Evolutionary conservation across 108 stramenopile genomes (phyloP).

Genomic region (Hondaea fermentalgiana): DNA sequence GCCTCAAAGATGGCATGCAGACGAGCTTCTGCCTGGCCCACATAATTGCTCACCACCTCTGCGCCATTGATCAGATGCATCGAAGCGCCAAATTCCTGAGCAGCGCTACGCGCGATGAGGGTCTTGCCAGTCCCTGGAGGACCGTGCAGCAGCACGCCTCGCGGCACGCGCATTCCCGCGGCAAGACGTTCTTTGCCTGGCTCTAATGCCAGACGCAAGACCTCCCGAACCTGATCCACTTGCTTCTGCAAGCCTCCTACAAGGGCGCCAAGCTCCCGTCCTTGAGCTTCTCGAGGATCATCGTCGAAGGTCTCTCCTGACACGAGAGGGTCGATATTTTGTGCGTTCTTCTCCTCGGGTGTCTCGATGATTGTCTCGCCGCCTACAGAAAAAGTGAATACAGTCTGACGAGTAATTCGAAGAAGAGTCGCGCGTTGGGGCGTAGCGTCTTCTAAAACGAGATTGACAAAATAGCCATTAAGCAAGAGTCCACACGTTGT

Average conservation of each 20-base stretch:
- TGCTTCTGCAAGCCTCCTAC: not conserved
- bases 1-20: constrained; percentile 90
- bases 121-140: constrained; percentile 98
- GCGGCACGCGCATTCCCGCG: not conserved
- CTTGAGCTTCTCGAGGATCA: not conserved
- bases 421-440: not conserved
- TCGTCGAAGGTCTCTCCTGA: not conserved
- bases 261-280: not conserved
- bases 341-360: not conserved
- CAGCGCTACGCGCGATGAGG: constrained; percentile 82
- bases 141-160: constrained; percentile 77
- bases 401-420: not conserved
- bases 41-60: constrained; percentile 88
- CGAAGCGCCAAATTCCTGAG: constrained; percentile 88
- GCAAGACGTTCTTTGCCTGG: not conserved
- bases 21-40: constrained; percentile 91
- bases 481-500: not conserved
- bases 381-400: not conserved
- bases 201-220: not conserved
- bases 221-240: not conserved
- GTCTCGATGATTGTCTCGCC: not conserved
- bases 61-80: constrained; percentile 93
- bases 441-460: not conserved
- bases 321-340: not conserved
- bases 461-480: not conserved